A percentile compares a stretch with the other conserved stretches of the same genome.
Conservation (phyloP, 495 filamentous ascomycete species). For the Tuber magnatum region DNA sequence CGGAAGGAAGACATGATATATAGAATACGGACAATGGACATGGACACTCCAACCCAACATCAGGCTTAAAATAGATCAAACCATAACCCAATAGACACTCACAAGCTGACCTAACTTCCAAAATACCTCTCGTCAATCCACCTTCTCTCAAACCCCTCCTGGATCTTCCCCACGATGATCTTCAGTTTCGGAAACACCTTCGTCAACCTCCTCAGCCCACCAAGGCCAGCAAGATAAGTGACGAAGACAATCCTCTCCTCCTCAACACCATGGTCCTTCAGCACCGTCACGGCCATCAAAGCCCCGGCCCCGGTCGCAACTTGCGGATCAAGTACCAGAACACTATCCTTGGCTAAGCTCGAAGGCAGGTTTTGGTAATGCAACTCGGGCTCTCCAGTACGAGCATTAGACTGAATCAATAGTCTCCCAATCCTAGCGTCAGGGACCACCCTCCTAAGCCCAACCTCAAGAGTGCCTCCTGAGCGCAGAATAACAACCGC, state of each 20-base stretch:
- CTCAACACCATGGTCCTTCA: constrained; percentile 88
- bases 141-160: constrained; percentile 64
- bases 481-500: constrained; percentile 84
- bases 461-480: constrained; percentile 78
- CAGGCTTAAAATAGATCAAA: neutral
- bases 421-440: constrained; percentile 85
- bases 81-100: neutral
- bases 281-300: constrained; percentile 88
- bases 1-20: neutral
- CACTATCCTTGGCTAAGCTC: constrained; percentile 67
- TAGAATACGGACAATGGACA: neutral
- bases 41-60: neutral
- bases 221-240: constrained; percentile 73
- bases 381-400: constrained; percentile 81
- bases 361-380: constrained; percentile 74
- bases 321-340: constrained; percentile 84
- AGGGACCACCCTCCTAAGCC: constrained; percentile 77
- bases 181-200: constrained; percentile 79
- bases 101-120: constrained; percentile 29
- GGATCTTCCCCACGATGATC: constrained; percentile 73
- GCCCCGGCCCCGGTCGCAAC: constrained; percentile 91
- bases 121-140: constrained; percentile 61
- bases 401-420: constrained; percentile 78
- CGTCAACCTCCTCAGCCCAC: constrained; percentile 70
- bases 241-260: constrained; percentile 82